phyloP scores from a whole-genome alignment of 768 basidiomycete species.

The Amanita inopinata region DNA sequence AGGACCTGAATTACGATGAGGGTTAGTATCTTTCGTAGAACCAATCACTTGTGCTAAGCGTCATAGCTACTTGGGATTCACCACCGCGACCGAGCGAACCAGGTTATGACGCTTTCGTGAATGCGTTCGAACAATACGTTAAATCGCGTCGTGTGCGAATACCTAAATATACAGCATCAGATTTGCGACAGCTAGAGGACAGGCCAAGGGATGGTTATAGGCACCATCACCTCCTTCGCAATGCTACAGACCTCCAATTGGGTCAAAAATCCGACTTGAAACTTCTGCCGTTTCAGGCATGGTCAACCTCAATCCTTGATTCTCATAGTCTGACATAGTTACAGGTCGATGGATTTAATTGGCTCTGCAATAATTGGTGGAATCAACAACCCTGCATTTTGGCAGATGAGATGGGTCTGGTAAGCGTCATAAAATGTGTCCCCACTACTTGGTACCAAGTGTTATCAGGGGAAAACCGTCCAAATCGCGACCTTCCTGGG shows the following conservation, averaged over 20 bases:
- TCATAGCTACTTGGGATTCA: constrained; percentile 84
- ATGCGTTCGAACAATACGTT: constrained; percentile 61
- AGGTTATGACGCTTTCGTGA: constrained; percentile 53
- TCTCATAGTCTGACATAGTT: constrained; percentile 2
- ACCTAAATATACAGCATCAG: constrained; percentile 32
- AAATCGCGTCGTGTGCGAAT: constrained; percentile 52
- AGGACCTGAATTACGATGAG: constrained; percentile 87
- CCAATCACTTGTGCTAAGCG: constrained; percentile 6
- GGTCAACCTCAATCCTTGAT: constrained; percentile 13
- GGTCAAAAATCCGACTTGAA: constrained; percentile 54
- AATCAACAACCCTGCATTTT: constrained; percentile 76
- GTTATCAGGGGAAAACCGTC: constrained; percentile 74
- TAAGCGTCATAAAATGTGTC: constrained; percentile 20
- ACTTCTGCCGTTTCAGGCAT: constrained; percentile 84
- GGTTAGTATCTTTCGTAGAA: constrained; percentile 35
- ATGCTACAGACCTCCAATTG: constrained; percentile 50
- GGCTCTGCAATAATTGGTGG: constrained; percentile 87
- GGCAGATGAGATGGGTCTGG: constrained; percentile 97
- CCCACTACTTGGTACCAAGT: background rate
- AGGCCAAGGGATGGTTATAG: constrained; percentile 51
- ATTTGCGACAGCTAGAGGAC: constrained; percentile 35
- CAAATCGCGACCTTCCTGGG: constrained; percentile 84
- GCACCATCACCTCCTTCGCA: constrained; percentile 32
- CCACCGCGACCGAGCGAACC: constrained; percentile 56
- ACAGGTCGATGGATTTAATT: constrained; percentile 74